Base-by-base conservation (phyloP, 495 filamentous ascomycete genomes). In the Penicillium argentinense region DNA sequence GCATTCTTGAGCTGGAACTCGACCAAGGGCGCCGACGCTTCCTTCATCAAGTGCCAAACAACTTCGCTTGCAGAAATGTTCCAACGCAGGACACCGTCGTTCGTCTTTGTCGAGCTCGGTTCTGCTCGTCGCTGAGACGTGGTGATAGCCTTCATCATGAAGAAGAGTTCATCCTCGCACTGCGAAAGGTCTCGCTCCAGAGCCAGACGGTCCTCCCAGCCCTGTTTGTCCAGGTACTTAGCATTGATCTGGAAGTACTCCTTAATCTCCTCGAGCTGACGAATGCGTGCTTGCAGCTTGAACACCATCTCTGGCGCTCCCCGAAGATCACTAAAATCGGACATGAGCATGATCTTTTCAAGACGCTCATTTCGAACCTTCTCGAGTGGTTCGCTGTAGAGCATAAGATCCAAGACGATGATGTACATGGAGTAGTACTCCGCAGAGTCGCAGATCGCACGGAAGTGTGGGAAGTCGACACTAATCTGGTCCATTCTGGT, bases 101-200 rank as follows among this genome's bases (percentile, higher is more conserved):
- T 91, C 32, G 83, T 83, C 51, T 87, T 79, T 2, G 78, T 79
- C 41, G 81, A 67, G 19, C 64, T 66, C 5, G 80, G 77, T 37
- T 88, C 90, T 34, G 82, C 81, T 59, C 90, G 92, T 45, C 91
- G 73, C 61, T 99, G 93, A 7, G 91, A 91, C 3, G 91, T 92
- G 1, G 92, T 99, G 66, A 99, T 97, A 16, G 93, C 93, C 56
- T 99, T 97, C 95, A 97, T 97, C 78, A 97, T 86, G 72, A 99
- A 99, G 74, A 99, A 99, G 25, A 99, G 70, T 67, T 99, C 95
- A 59, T 99, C 95, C 60, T 97, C 95, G 59, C 87, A 97, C 38
- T 78, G 81, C 13, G 87, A 78, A 42, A 99, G 73, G 59, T 99
- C 93, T 30, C 87, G 84, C 57, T 97, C 93, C 18, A 99, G 78